phyloP scores from a whole-genome alignment of 176 grass and related monocot species.

The Phyllostachys edulis region DNA sequence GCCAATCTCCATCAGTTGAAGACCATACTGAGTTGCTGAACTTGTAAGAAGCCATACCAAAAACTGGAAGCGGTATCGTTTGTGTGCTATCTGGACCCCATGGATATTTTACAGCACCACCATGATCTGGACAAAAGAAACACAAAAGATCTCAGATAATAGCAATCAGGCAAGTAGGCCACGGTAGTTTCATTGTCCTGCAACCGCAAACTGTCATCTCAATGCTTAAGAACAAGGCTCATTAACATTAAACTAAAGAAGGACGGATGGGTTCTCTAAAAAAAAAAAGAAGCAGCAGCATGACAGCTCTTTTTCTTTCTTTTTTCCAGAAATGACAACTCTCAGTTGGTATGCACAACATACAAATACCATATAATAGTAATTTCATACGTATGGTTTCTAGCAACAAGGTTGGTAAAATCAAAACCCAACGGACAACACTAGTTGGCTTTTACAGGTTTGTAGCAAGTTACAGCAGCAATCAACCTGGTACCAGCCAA shows the following conservation, averaged over 20 bases:
- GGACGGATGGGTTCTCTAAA: not conserved
- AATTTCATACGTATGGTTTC: not conserved
- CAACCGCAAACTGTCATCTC: not conserved
- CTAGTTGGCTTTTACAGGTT: not conserved
- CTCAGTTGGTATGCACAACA: not conserved
- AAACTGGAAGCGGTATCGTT: constrained; percentile 37
- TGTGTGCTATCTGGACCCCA: constrained; percentile 15
- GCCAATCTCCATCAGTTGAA: constrained; percentile 39
- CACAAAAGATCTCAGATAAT: constrained; percentile 7
- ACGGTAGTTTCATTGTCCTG: not conserved
- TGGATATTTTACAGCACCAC: constrained; percentile 8
- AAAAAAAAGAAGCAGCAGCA: not conserved
- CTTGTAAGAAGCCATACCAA: constrained; percentile 59
- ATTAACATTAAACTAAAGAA: not conserved
- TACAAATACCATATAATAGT: not conserved
- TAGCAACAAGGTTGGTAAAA: constrained; percentile 4
- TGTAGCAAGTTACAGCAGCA: not conserved
- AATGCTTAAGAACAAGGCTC: not conserved
- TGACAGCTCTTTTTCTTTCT: not conserved
- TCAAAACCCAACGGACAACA: not conserved
- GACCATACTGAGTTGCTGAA: constrained; percentile 50
- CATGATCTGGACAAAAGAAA: constrained; percentile 27
- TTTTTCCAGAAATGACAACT: not conserved
- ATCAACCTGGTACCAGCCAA: not conserved
- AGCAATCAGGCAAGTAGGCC: not conserved